These are phyloP conservation scores for Claviceps fusiformis DNA, from an alignment of 2,329 filamentous ascomycete species.

Conservation along the genomic window DNA sequence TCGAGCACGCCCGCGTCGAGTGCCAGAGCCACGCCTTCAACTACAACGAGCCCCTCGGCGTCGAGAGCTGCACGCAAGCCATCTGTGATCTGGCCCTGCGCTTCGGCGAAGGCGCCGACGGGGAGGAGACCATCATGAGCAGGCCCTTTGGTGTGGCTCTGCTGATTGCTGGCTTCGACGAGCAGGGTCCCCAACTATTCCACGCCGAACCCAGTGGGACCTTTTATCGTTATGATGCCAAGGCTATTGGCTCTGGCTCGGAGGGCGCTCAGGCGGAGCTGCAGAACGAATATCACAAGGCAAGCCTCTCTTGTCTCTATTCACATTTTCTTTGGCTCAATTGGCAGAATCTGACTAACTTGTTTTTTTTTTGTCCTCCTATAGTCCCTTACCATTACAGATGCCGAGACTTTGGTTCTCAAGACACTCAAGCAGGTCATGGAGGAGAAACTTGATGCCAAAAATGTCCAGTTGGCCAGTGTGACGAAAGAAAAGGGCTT, in stretches of 20 bases:
- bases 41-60: conserved; percentile 87
- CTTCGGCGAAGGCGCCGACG: conserved; percentile 94
- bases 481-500: conserved; percentile 97
- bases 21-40: conserved; percentile 96
- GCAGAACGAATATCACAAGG: conserved; percentile 97
- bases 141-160: conserved; percentile 93
- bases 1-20: conserved; percentile 96
- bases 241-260: conserved; percentile 93
- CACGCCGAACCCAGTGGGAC: conserved; percentile 96
- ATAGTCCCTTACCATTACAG: conserved; percentile 76
- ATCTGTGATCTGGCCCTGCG: conserved; percentile 94
- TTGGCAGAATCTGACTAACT: not conserved
- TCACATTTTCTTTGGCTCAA: not conserved
- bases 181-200: conserved; percentile 93
- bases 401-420: conserved; percentile 88
- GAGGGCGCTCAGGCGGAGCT: conserved; percentile 96
- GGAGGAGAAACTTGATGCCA: conserved; percentile 98
- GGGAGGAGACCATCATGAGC: conserved; percentile 97
- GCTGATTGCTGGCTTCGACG: conserved; percentile 91
- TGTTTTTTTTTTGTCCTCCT: not conserved
- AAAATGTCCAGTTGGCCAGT: conserved; percentile 96
- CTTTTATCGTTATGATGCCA: conserved; percentile 98
- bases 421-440: conserved; percentile 99
- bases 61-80: conserved; percentile 96
- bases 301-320: conserved; percentile 15